These are phyloP conservation scores for Chlorella sorokiniana DNA, from an alignment of 139 green algal species.

Conservation along the genomic window DNA sequence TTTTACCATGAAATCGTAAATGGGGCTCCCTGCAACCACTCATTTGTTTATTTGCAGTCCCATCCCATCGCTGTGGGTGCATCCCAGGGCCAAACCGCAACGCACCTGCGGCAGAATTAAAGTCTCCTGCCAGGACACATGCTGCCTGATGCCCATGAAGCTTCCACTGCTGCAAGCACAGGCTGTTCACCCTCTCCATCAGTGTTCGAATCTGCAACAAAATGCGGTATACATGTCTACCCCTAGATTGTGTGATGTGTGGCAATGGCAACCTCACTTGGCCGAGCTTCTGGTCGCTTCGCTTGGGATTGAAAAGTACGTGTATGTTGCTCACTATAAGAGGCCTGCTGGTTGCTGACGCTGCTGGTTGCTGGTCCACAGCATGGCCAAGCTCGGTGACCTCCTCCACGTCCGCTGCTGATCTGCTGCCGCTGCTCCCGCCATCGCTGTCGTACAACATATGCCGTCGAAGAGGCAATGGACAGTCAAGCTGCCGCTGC, in stretches of 20 bases:
- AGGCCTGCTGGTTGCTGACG: conserved; percentile 17
- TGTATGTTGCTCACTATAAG: conserved; percentile 85
- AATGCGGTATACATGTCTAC: neutral
- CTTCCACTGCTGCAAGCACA: conserved; percentile 30
- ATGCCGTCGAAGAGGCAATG: neutral
- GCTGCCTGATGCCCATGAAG: neutral
- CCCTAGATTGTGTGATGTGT: neutral
- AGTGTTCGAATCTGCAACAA: conserved; percentile 37
- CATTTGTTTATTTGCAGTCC: too few relatives aligned
- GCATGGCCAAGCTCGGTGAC: neutral
- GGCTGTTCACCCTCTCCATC: conserved; percentile 42
- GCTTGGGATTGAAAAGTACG: conserved; percentile 87
- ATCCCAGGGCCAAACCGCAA: neutral
- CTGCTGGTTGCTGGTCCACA: neutral
- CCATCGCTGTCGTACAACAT: too few relatives aligned
- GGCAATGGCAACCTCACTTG: conserved; percentile 47
- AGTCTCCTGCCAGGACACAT: conserved; percentile 64
- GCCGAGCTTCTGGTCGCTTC: conserved; percentile 81
- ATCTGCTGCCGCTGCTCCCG: conserved; percentile 25
- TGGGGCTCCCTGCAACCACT: conserved; percentile 29
- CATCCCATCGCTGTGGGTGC: neutral
- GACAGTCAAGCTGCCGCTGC: neutral
- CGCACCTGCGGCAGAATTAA: conserved; percentile 62
- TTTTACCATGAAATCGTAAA: conserved; percentile 59
- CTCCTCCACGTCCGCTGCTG: conserved; percentile 16